A percentile compares a stretch with the other conserved stretches of the same genome.
Conservation (phyloP, 1,139 yeast species). For the Saccharomycopsis hybrid region DNA sequence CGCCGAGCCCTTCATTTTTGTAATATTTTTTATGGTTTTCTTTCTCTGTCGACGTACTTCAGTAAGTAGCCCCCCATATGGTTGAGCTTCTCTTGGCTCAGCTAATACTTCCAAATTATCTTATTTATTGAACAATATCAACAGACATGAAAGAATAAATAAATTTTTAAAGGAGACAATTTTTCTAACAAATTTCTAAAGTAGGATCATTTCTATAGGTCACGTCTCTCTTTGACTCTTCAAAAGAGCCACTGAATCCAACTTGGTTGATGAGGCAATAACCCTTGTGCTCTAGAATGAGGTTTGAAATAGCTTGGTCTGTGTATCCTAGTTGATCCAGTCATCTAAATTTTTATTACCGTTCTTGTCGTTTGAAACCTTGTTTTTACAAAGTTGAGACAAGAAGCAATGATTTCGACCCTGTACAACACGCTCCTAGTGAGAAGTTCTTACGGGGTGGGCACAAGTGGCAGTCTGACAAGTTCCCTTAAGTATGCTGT, state of each 20-base stretch:
- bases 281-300: slow-evolving; percentile 96
- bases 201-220: slow-evolving; percentile 99
- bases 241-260: slow-evolving; percentile 99
- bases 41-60: slow-evolving; percentile 78
- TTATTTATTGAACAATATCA: too few species aligned
- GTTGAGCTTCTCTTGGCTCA: too few species aligned
- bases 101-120: too few species aligned
- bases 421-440: slow-evolving; percentile 76
- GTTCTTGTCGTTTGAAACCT: slow-evolving; percentile 39
- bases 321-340: slow-evolving; percentile 71
- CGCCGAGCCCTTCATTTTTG: background rate
- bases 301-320: slow-evolving; percentile 74
- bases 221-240: slow-evolving; percentile 99
- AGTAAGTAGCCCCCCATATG: slow-evolving; percentile 32
- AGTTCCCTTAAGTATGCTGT: too few species aligned
- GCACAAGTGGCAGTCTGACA: slow-evolving; percentile 99
- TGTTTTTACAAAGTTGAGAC: slow-evolving; percentile 27
- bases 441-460: slow-evolving; percentile 78
- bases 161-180: too few species aligned
- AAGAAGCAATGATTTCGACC: slow-evolving; percentile 99
- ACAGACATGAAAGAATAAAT: too few species aligned
- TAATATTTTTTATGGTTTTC: slow-evolving; percentile 29
- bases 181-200: slow-evolving; percentile 27
- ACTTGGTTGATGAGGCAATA: slow-evolving; percentile 98
- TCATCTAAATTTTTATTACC: slow-evolving; percentile 59